Conservation (phyloP, 352 stramenopile species). For the Pythium chondricola region DNA sequence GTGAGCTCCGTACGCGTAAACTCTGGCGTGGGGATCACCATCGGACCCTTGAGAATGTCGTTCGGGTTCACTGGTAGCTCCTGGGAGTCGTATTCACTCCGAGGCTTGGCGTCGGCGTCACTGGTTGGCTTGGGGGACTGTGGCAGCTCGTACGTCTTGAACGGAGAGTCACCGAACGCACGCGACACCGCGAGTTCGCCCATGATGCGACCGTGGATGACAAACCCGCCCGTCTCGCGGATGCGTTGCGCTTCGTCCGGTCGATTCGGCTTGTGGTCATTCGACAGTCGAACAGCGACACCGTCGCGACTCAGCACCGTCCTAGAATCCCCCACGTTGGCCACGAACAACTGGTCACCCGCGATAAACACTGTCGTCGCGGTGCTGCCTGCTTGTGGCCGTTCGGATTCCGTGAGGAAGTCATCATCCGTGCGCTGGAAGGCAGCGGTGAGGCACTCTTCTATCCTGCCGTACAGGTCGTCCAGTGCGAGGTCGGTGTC, state of each 20-base stretch:
- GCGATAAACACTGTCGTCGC: conserved; percentile 92
- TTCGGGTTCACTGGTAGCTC: conserved; percentile 77
- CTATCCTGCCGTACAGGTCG: conserved; percentile 22
- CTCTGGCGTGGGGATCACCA: conserved; percentile 77
- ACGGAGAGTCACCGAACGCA: conserved; percentile 90
- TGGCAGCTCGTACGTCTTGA: conserved; percentile 89
- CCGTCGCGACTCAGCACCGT: conserved; percentile 90
- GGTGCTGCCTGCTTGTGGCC: conserved; percentile 88
- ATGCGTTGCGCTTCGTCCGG: conserved; percentile 93
- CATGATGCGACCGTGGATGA: conserved; percentile 93
- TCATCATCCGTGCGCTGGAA: conserved; percentile 74
- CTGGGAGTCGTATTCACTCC: conserved; percentile 71
- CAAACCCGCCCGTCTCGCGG: conserved; percentile 89
- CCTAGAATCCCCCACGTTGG: conserved; percentile 95
- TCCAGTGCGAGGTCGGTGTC: conserved; percentile 28
- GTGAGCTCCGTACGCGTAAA: conserved; percentile 67
- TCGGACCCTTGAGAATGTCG: conserved; percentile 75
- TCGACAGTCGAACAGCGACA: conserved; percentile 87
- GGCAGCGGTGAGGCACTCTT: conserved; percentile 35
- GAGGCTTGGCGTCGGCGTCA: conserved; percentile 28
- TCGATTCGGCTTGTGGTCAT: conserved; percentile 95
- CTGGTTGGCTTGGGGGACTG: conserved; percentile 27
- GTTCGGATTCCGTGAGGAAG: conserved; percentile 57
- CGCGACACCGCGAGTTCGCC: conserved; percentile 77
- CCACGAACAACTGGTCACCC: conserved; percentile 90